A percentile compares a stretch with the other conserved stretches of the same genome.
phyloP scores from a whole-genome alignment of 2,329 filamentous ascomycete genomes.

The Grosmannia huntii region DNA sequence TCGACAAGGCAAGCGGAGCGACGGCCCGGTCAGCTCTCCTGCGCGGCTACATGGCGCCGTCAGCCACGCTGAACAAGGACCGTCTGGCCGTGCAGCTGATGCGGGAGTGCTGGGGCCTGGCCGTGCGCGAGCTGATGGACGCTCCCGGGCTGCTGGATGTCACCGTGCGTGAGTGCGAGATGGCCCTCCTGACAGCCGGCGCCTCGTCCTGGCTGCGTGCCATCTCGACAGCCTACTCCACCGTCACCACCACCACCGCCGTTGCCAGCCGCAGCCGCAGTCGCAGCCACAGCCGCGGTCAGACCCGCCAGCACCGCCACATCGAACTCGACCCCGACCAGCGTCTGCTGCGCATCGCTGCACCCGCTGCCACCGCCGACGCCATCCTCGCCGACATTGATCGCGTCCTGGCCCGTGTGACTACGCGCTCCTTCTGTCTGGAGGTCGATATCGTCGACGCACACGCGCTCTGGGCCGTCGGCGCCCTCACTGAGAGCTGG shows the following conservation, averaged over 20 bases:
- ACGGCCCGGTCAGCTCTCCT: too few species aligned
- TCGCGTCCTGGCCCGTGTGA: constrained; percentile 16
- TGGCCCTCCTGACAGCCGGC: constrained; percentile 30
- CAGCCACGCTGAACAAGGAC: constrained; percentile 25
- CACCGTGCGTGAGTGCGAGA: constrained; percentile 25
- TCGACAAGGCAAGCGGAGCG: too few species aligned
- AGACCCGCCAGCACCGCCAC: constrained; percentile 11
- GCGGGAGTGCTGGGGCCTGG: constrained; percentile 36
- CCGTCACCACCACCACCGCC: not conserved
- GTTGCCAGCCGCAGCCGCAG: constrained; percentile 16
- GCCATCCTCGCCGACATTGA: constrained; percentile 22
- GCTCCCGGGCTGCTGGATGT: constrained; percentile 28
- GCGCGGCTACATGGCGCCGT: constrained; percentile 4
- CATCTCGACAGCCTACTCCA: constrained; percentile 15
- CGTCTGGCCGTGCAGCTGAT: constrained; percentile 29
- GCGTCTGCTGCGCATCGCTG: constrained; percentile 22
- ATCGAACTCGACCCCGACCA: constrained; percentile 22
- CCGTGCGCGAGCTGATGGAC: constrained; percentile 30
- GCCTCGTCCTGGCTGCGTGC: constrained; percentile 21
- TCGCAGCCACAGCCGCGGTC: constrained; percentile 16
- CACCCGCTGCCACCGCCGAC: constrained; percentile 22
- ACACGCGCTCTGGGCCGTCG: constrained; percentile 21
- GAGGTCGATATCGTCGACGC: not conserved
- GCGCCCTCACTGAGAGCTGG: constrained; percentile 25
- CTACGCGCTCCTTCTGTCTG: constrained; percentile 2